Conservation (phyloP, 441 rosid species). For the Codiaeum variegatum region DNA sequence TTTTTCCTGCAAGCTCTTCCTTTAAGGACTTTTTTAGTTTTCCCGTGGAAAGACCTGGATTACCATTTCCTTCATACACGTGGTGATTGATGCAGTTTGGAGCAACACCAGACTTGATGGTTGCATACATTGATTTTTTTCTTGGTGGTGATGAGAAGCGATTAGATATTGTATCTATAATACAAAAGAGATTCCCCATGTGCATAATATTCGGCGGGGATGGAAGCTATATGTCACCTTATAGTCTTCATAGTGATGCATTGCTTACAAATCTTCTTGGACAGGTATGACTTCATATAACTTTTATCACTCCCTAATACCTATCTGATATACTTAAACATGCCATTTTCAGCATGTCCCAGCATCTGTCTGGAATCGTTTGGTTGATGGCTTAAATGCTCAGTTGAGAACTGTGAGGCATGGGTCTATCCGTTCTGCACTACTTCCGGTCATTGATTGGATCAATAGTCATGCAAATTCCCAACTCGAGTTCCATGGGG, state of each 20-base stretch:
- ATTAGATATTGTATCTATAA: constrained; percentile 82
- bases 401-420: constrained; percentile 93
- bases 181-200: constrained; percentile 94
- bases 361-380: constrained; percentile 85
- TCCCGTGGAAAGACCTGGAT: background rate
- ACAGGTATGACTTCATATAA: constrained; percentile 51
- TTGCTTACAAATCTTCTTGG: constrained; percentile 86
- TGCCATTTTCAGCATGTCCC: constrained; percentile 71
- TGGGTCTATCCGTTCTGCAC: constrained; percentile 78
- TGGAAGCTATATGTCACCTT: constrained; percentile 98
- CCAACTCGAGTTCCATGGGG: constrained; percentile 90
- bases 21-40: background rate
- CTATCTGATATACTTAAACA: constrained; percentile 15
- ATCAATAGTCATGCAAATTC: constrained; percentile 84
- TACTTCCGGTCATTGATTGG: constrained; percentile 84
- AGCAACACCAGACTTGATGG: constrained; percentile 95
- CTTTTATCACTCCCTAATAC: constrained; percentile 10
- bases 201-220: constrained; percentile 94
- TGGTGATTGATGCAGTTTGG: constrained; percentile 64
- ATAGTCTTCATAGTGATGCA: constrained; percentile 72
- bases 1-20: background rate
- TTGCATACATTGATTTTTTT: constrained; percentile 88
- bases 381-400: constrained; percentile 94
- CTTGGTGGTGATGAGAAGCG: constrained; percentile 99
- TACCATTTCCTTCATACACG: constrained; percentile 12